Evolutionary conservation across 352 stramenopile species (phyloP).

Genomic region (Pythium plurisporium): DNA sequence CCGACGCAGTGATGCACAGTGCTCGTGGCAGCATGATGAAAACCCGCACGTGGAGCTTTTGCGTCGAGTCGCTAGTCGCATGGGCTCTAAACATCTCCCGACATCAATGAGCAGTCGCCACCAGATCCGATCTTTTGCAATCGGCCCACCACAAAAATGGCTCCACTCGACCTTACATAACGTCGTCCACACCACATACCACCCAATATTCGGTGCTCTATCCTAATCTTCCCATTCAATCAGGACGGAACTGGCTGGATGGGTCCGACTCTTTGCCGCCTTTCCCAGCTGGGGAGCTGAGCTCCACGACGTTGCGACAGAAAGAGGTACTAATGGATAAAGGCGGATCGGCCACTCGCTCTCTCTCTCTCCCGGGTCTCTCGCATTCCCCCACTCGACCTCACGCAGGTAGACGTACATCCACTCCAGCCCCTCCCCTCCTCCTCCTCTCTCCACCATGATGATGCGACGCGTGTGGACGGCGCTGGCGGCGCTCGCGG

Average conservation of each 20-base stretch:
- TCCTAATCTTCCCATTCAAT: neutral
- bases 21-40: too few relatives aligned
- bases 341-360: neutral
- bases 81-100: too few relatives aligned
- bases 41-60: too few relatives aligned
- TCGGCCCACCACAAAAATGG: too few relatives aligned
- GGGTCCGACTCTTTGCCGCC: neutral
- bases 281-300: neutral
- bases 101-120: too few relatives aligned
- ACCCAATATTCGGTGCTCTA: neutral
- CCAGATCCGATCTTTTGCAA: too few relatives aligned
- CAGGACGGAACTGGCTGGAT: neutral
- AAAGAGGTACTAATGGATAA: too few relatives aligned
- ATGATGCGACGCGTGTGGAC: constrained; percentile 8
- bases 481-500: constrained; percentile 1
- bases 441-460: neutral
- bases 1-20: too few relatives aligned
- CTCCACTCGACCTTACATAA: neutral
- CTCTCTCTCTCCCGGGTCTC: neutral
- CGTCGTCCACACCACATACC: neutral
- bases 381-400: neutral
- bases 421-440: neutral
- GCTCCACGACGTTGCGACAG: neutral
- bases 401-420: constrained; percentile 1
- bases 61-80: too few relatives aligned